Evolutionary conservation across 257 asterid genomes (phyloP).

Genomic region (Solanum gandarillasii): DNA sequence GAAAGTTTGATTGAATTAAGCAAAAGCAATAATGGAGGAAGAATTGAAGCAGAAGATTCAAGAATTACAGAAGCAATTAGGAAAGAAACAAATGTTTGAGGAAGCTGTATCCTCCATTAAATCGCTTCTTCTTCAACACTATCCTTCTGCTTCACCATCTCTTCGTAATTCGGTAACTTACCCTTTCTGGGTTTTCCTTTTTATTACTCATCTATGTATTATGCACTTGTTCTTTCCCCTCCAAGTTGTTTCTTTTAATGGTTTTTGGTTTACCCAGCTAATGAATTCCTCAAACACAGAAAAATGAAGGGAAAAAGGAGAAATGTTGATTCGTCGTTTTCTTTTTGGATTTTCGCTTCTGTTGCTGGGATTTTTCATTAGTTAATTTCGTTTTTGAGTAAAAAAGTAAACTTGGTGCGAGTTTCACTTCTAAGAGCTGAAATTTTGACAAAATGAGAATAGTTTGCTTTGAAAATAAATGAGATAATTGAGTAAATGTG

Average conservation of each 20-base stretch:
- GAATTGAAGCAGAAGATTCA: constrained; percentile 45
- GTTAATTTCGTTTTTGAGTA: background rate
- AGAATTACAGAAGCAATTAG: constrained; percentile 69
- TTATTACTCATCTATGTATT: background rate
- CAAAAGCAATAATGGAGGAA: constrained; percentile 28
- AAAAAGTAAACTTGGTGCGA: background rate
- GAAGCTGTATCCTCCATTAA: constrained; percentile 55
- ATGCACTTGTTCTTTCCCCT: background rate
- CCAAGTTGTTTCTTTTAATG: background rate
- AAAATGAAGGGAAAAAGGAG: background rate
- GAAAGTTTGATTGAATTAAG: background rate
- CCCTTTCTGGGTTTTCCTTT: background rate
- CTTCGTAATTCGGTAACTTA: constrained; percentile 48
- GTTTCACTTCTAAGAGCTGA: background rate
- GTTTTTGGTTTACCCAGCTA: background rate
- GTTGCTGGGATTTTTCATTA: background rate
- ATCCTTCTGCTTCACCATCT: constrained; percentile 65
- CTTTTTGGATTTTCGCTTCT: background rate
- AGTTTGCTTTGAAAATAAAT: background rate
- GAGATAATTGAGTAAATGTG: background rate
- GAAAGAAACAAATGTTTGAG: constrained; percentile 72
- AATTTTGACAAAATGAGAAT: background rate
- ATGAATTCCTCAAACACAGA: background rate
- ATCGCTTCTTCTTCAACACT: constrained; percentile 62
- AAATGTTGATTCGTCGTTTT: background rate